Evolutionary conservation across 2,329 filamentous ascomycete genomes (phyloP), one percentile per base, ranked within the genome.

Genomic region (Fusarium sp.): DNA sequence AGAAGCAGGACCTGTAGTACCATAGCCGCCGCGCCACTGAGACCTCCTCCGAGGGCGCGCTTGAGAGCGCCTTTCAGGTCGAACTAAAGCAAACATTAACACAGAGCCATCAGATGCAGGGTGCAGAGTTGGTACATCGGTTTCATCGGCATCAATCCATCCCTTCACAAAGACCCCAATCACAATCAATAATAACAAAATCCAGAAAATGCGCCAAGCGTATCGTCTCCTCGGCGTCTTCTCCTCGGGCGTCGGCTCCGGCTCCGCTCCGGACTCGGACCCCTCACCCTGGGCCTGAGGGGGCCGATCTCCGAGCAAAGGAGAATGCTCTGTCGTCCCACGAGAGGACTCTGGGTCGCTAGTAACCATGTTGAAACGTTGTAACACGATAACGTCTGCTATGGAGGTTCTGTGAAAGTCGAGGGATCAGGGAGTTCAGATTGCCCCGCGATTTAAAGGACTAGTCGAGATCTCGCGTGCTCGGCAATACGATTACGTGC

Each of bases 21-120:
- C 86, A 87, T 87, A 4, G 86, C 86, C 0, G 86, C 85, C 22
- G 86, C 86, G 54, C 86, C 86, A 40, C 84, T 86, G 20, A 87
- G 69, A 1, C 86, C 86, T 15, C 86, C 85, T 0, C 86, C 86
- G 0, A 87, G 82, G 0, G 86, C 86, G 52, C 81, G 76, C 66
- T 82, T 84, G 9, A 87, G 82, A 2, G 86, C 86, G n/a, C 79
- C 79, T 33, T 80, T 80, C 0, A 87, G 74, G 38, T 87, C 85
- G 60, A 87, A 87, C 85, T 87, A 9, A 11, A 22, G 6, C 17
- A 8, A 7, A 10, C 0, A 32, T 71, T n/a, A 68, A 22, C 5
- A 5, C 4, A 0, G 0, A 0, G 4, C 0, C 4, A 22, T 22
- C 7, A 14, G 2, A 0, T 4, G 4, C 27, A 22, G 12, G 12